Evolutionary conservation across 345 rosid genomes (phyloP), one percentile per base, ranked within the genome.

Genomic region (Acer negundo): DNA sequence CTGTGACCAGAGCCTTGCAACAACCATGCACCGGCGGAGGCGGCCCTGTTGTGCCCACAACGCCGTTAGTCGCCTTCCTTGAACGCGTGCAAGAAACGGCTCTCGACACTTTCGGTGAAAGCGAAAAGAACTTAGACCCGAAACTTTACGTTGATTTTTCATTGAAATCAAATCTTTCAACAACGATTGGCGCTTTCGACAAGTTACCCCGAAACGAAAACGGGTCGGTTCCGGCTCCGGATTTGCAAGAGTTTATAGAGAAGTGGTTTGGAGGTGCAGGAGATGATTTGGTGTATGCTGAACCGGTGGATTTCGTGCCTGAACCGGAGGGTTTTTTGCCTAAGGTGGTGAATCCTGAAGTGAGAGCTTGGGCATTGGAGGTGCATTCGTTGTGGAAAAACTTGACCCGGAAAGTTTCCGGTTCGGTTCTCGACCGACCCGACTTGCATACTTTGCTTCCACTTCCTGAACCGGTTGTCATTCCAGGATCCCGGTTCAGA

Each of bases 401-500:
- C 70, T 84, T 97, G 79, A 88, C 90, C 70, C 70, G 91, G 83
- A 85, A 73, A 75, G 88, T 91, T 28, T 87, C 98, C 6, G 79
- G 65, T 49, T 81, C 89, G 1, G 95, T 91, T 1, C 76, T 15
- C 51, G 80, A 85, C 70, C 82, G 56, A 7, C 91, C 95, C 4
- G 92, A 89, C 3, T 77, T 80, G 67, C 97, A 96, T 77, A 94
- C 97, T 69, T 77, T 96, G 84, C 88, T 96, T 31, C 91, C 93
- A 38, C 82, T 94, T 85, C 95, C 98, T 11, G 85, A 79, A 77
- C 83, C 90, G 62, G 84, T 84, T 53, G 72, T 96, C 2, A 78
- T 96, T 19, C 97, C 98, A n/a, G 99, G 99, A 9, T 92, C 97
- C 20, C 86, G 99, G 59, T 96, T 96, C 69, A 77, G 88, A 62